Conservation (phyloP, 257 asterid species). For the Verbascum thapsus region DNA sequence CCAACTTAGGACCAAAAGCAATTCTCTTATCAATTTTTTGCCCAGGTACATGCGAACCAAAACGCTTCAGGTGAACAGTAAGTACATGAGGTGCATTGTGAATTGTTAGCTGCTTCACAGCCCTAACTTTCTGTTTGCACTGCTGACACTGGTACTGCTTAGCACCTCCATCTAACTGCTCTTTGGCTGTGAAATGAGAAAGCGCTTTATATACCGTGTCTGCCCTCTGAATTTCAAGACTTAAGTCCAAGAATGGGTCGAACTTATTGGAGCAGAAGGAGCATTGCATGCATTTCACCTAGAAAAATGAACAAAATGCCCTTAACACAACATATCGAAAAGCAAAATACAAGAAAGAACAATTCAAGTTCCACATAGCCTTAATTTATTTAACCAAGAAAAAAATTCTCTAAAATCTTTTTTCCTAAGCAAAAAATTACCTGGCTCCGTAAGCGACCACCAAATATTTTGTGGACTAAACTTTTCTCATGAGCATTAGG, state of each 20-base stretch:
- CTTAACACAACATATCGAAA: slow-evolving; percentile 8
- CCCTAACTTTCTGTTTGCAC: slow-evolving; percentile 94
- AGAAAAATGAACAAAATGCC: slow-evolving; percentile 26
- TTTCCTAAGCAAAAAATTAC: slow-evolving; percentile 37
- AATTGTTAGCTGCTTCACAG: slow-evolving; percentile 82
- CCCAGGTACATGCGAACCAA: slow-evolving; percentile 63
- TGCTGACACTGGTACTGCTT: slow-evolving; percentile 89
- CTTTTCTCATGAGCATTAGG: slow-evolving; percentile 93
- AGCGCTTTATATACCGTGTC: slow-evolving; percentile 84
- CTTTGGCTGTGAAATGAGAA: slow-evolving; percentile 79
- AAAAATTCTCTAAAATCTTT: neutral
- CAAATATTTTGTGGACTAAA: slow-evolving; percentile 95
- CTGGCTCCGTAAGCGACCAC: slow-evolving; percentile 94
- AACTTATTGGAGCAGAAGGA: slow-evolving; percentile 84
- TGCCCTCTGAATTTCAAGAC: slow-evolving; percentile 82
- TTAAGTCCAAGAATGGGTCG: slow-evolving; percentile 91
- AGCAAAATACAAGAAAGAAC: neutral
- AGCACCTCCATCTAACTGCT: slow-evolving; percentile 89
- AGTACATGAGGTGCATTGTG: slow-evolving; percentile 91
- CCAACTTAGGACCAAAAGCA: slow-evolving; percentile 66
- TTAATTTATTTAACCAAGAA: neutral
- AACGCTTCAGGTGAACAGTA: slow-evolving; percentile 86
- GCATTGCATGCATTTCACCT: slow-evolving; percentile 98
- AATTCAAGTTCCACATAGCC: neutral
- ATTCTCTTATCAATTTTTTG: slow-evolving; percentile 72